Conservation (phyloP, 768 basidiomycete genomes). For the Leccinellum albellum region DNA sequence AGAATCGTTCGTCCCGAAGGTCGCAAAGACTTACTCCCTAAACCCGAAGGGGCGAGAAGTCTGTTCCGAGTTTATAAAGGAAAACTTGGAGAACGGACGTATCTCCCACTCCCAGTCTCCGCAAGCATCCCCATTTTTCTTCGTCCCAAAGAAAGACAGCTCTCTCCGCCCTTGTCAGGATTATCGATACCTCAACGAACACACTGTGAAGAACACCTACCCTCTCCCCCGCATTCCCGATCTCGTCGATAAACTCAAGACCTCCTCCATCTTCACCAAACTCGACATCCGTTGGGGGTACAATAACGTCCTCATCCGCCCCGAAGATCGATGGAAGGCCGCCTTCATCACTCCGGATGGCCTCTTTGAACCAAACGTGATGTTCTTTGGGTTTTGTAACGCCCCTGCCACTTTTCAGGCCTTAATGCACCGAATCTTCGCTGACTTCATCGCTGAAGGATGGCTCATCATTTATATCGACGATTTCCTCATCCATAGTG, state of each 20-base stretch:
- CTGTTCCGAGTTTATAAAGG: background rate
- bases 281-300: background rate
- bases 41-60: no score
- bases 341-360: no score
- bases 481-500: background rate
- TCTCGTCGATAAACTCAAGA: background rate
- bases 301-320: background rate
- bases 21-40: background rate
- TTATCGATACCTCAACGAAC: background rate
- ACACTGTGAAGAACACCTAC: background rate
- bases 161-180: background rate
- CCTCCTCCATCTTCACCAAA: background rate
- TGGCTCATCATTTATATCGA: background rate
- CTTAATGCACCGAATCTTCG: background rate
- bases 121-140: background rate
- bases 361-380: background rate
- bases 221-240: background rate
- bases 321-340: background rate
- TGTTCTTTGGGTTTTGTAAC: background rate
- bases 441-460: background rate
- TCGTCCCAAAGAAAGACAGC: background rate
- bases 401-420: background rate
- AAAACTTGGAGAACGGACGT: background rate
- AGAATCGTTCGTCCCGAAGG: background rate
- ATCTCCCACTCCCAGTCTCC: background rate